Conservation (phyloP, 306 rosid genomes). For the Trifolium fragiferum region DNA sequence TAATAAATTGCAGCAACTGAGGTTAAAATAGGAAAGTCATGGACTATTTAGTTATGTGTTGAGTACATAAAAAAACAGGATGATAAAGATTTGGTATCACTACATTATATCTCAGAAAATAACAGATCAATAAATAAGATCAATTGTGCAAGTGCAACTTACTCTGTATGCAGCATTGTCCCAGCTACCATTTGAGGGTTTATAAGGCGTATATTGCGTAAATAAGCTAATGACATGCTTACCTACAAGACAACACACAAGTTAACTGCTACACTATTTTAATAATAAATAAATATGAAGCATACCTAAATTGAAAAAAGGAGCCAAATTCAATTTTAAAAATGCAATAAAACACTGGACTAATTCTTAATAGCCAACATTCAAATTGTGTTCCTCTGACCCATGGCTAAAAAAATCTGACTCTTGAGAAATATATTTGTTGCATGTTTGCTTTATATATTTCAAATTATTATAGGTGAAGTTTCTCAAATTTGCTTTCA, state of each 20-base stretch:
- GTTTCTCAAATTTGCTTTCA: constrained; percentile 4
- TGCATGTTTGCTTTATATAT: background rate
- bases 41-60: background rate
- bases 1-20: background rate
- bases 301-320: background rate
- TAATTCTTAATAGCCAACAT: background rate
- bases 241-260: constrained; percentile 45
- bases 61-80: constrained; percentile 3
- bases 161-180: constrained; percentile 62
- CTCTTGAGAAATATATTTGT: background rate
- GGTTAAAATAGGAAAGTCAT: background rate
- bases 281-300: background rate
- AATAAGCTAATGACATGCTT: constrained; percentile 77
- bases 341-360: background rate
- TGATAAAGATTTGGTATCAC: background rate
- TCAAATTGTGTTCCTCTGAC: background rate
- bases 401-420: background rate
- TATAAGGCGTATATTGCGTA: constrained; percentile 71
- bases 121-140: background rate
- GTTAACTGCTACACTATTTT: background rate
- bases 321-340: background rate
- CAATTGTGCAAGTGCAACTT: constrained; percentile 32
- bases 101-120: background rate
- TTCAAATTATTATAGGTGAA: background rate
- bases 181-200: constrained; percentile 72